Evolutionary conservation across 495 filamentous ascomycete species (phyloP), one percentile per base, ranked within the genome.

Genomic region (Hyphodiscus hymeniophilus): DNA sequence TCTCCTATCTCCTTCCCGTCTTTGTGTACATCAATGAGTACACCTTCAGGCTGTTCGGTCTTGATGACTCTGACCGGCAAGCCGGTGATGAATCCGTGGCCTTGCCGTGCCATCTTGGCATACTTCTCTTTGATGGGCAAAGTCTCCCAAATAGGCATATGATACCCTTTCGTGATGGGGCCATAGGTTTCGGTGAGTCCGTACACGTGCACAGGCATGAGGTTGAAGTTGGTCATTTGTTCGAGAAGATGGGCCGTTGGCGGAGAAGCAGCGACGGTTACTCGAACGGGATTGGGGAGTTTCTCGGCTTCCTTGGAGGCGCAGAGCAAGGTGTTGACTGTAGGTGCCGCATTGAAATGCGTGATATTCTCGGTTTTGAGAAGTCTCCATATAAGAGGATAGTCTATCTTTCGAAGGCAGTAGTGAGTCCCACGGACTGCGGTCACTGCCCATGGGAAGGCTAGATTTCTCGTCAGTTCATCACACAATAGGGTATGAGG

Each of bases 161-260:
- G 70, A 57, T 98, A 98, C 2, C 89, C 85, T 58, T 92, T 94
- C 12, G 91, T 97, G 46, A 96, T 94, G 8, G 92, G 92, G 0
- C 92, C 92, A 57, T 97, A 97, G 0, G 90, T 95, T 65, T 96
- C 90, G 1, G 91, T 95, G 64, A 97, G 64, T 10, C 92, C 92
- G 63, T 97, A 97, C 7, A 94, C 87, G 63, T 98, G 92, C 10
- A 97, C 89, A 1, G 92, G 94, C 33, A 84, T 72, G 34, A 98
- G 74, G 56, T 97, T 97, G 11, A 97, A 66, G 17, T 76, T 66
- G 4, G 66, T 85, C 92, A 98, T 98, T 61, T 86, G 80, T 66
- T 94, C 82, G 52, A 98, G 96, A 3, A 98, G 74, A 61, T 89
- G 82, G 4, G 86, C 78, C 1, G 87, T 88, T 2, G 92, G 92